Evolutionary conservation across 106 monocot genomes (phyloP), one percentile per base, ranked within the genome.

Genomic region (Acorus calamus): DNA sequence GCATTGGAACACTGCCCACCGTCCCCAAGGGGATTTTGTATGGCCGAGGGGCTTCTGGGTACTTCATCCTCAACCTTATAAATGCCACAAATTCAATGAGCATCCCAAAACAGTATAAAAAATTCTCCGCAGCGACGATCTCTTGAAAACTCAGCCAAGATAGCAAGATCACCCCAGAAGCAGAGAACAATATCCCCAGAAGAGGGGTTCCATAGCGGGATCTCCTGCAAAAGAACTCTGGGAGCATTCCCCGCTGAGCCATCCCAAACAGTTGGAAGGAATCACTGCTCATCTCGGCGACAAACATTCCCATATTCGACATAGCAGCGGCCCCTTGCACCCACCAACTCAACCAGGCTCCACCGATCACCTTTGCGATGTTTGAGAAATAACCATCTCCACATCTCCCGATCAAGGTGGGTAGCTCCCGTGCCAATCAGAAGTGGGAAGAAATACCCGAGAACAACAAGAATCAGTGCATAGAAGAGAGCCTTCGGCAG

Each of bases 101-200:
- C 78, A 79, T 73, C 6, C 73, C 78, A 49, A 73, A 50, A 53
- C 78, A 79, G 57, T 81, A 81, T 2, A 81, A 63, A 42, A 81
- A 72, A 64, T 81, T 76, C 64, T 76, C 81, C 3, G 76, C 72
- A 42, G 81, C 81, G 44, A 81, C 57, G 9, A 81, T 81, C 64
- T 81, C 81, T 55, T 81, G 76, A 72, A 81, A 81, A 47, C 76
- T 81, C 67, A 77, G 14, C 72, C 68, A 77, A 6, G 81, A 81
- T 4, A 81, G 64, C 12, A 81, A 13, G 8, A 81, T 7, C 44
- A 81, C 76, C 8, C 81, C 76, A 42, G 69, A 73, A 4, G 81
- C 76, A 3, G 81, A 81, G 64, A 81, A 77, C 48, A 81, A 28
- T 49, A 77, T 81, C 3, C 77, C 81, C 2, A 69, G 8, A 3